Percentiles rank a stretch among this genome's conserved stretches.
phyloP scores from a whole-genome alignment of 129 eudicot genomes.

The Erigeron canadensis region DNA sequence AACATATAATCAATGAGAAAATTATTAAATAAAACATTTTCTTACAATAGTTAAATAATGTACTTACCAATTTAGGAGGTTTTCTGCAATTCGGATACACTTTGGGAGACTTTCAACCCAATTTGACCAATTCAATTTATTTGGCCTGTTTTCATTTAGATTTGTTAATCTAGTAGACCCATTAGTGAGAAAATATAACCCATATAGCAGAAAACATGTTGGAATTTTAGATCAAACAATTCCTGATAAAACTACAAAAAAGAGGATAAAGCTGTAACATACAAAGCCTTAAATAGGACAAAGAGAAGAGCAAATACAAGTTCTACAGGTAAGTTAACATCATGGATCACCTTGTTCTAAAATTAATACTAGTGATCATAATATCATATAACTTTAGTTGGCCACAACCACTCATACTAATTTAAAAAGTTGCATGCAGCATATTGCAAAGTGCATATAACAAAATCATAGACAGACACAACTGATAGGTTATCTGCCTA shows the following conservation, averaged over 20 bases:
- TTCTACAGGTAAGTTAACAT: not conserved
- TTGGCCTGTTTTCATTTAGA: not conserved
- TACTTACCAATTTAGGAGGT: not conserved
- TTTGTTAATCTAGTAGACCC: not conserved
- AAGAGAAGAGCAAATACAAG: not conserved
- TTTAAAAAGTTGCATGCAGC: not conserved
- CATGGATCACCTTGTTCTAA: not conserved
- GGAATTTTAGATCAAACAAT: not conserved
- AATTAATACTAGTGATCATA: not conserved
- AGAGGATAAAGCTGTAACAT: not conserved
- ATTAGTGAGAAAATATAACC: not conserved
- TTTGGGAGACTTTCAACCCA: not conserved
- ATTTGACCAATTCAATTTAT: not conserved
- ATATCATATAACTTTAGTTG: not conserved
- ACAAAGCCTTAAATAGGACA: not conserved
- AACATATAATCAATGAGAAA: not conserved
- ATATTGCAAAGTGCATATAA: conserved; percentile 12
- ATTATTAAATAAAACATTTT: not conserved
- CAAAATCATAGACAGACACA: conserved; percentile 7
- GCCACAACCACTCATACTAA: not conserved
- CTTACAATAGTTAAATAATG: not conserved
- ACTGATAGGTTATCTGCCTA: conserved; percentile 1
- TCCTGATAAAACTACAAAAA: not conserved
- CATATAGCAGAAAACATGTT: not conserved
- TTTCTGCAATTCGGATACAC: not conserved